Base-by-base conservation (phyloP, 371 early-diverging fungal species). In the Actinomortierella ambigua region DNA sequence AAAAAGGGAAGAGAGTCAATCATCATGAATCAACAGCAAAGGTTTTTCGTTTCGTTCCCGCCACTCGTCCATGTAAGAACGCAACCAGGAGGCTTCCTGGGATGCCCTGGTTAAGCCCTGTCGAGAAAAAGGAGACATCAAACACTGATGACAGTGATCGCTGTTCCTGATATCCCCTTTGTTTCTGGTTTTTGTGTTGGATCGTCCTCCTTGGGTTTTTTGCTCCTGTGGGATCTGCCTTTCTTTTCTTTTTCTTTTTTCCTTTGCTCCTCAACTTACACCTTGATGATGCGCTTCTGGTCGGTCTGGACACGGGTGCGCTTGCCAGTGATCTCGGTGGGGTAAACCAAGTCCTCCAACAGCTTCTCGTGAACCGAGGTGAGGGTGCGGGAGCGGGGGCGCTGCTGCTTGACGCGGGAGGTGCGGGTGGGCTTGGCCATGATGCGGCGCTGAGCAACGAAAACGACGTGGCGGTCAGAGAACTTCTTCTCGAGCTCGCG, bases 401-500 rank as follows among this genome's bases (percentile, higher is more conserved):
- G 93, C 68, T 85, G 80, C 83, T 97, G 97, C 85, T 90, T 92
- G 73, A 87, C 88, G 78, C 93, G 91, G 68, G 90, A 84, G 66
- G 86, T 87, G 79, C 94, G 94, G 73, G 88, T 85, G 61, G 96
- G 97, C 88, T 92, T 93, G 77, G 89, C 83, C 79, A 97, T 82
- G 82, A 98, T 95, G 78, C 96, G 94, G 77, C 98, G 95, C 83
- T 95, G 93, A 66, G 97, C 98, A 80, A 97, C 84, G 65, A 98
- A 88, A 75, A 98, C 88, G 63, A 98, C 93, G 83, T 98, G 97
- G 69, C 96, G 92, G 85, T 98, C 98, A 70, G 95, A 93, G 92
- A 98, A 96, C 93, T 98, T 98, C 96, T 98, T 98, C 88, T 98
- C 98, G 65, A 98, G 88, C 86, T 98, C 98, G 79, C 98, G 95